Percentiles rank a stretch among this genome's conserved stretches.
Evolutionary conservation across 495 filamentous ascomycete species (phyloP).

Genomic region (Pyrenopolyporus hunteri): DNA sequence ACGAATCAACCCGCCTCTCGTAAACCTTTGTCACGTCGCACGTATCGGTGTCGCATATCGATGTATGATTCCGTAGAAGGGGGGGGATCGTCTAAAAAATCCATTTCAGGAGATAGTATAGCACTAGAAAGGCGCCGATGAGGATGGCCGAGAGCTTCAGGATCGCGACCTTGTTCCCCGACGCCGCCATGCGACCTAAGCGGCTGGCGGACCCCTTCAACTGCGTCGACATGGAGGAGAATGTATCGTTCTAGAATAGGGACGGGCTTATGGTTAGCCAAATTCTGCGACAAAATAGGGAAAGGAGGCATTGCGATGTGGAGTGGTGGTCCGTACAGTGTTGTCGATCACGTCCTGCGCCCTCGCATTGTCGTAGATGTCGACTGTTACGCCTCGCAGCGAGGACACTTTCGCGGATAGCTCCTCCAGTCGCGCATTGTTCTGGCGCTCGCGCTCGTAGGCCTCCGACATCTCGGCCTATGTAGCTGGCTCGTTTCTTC

Average conservation of each 20-base stretch:
- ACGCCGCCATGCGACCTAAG: slow-evolving; percentile 89
- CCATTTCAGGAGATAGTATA: slow-evolving; percentile 75
- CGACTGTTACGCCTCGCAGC: slow-evolving; percentile 93
- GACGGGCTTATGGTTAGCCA: not conserved
- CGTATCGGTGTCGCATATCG: not conserved
- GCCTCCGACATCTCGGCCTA: slow-evolving; percentile 79
- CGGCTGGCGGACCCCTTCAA: slow-evolving; percentile 86
- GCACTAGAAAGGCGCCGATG: slow-evolving; percentile 69
- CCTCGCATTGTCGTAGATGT: slow-evolving; percentile 95
- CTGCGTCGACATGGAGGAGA: slow-evolving; percentile 64
- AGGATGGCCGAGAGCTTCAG: slow-evolving; percentile 88
- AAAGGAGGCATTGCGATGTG: not conserved
- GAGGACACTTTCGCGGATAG: slow-evolving; percentile 88
- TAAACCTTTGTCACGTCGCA: no score
- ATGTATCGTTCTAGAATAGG: slow-evolving; percentile 55
- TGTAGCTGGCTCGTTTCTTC: slow-evolving; percentile 1
- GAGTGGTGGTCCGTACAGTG: slow-evolving; percentile 63
- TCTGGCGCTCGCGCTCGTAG: slow-evolving; percentile 95
- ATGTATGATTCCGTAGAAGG: not conserved
- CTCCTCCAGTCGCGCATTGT: slow-evolving; percentile 92
- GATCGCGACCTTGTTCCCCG: slow-evolving; percentile 88
- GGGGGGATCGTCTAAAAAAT: slow-evolving; percentile 59
- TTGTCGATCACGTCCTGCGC: slow-evolving; percentile 85
- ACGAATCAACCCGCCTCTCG: no score
- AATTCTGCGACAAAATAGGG: no score